Evolutionary conservation across 2,329 filamentous ascomycete genomes (phyloP).

Genomic region (Colletotrichum sp.): DNA sequence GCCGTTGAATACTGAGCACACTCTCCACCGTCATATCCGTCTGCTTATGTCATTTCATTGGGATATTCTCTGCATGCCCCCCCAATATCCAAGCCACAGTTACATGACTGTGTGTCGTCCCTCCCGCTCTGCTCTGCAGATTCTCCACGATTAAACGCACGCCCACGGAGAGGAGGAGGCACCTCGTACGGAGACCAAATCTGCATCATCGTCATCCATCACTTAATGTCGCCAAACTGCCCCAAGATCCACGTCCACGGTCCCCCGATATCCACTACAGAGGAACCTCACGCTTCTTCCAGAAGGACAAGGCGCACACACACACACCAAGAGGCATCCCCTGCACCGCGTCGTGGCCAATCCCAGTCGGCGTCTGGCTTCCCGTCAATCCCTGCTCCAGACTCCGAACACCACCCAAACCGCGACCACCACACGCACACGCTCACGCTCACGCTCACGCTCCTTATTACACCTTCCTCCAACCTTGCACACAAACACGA

Average conservation of each 20-base stretch:
- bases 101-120: background rate
- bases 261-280: background rate
- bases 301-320: background rate
- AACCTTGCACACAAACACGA: background rate
- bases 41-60: background rate
- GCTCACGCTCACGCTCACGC: background rate
- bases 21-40: background rate
- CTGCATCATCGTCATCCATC: background rate
- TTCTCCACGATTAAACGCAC: conserved; percentile 2
- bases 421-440: conserved; percentile 1
- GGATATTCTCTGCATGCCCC: background rate
- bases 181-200: background rate
- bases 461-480: background rate
- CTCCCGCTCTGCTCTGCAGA: background rate
- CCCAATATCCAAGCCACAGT: background rate
- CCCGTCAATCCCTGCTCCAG: conserved; percentile 13
- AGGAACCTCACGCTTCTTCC: background rate
- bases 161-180: background rate
- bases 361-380: background rate
- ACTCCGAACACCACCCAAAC: background rate
- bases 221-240: conserved; percentile 7
- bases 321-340: background rate
- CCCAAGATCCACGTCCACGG: background rate
- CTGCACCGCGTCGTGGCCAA: conserved; percentile 16
- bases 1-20: background rate